phyloP scores from a whole-genome alignment of 1,139 yeast genomes.

The Yamadazyma oceani region DNA sequence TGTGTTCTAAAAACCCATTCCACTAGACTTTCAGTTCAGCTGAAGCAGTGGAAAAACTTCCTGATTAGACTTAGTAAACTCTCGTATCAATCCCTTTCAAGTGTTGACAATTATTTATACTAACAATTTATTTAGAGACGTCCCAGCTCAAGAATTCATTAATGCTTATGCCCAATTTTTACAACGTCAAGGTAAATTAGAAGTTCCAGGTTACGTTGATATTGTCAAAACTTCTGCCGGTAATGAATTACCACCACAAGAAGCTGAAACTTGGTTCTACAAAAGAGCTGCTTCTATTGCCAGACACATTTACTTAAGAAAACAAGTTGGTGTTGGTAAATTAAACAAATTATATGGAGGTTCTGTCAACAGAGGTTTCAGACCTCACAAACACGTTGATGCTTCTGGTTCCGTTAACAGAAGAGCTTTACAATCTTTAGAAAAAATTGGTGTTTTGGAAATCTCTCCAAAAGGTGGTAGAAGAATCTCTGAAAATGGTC shows the following conservation, averaged over 20 bases:
- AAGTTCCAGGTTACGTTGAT: slow-evolving; percentile 99
- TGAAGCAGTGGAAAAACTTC: no score
- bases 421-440: slow-evolving; percentile 96
- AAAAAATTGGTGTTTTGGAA: slow-evolving; percentile 97
- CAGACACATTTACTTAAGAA: slow-evolving; percentile 99
- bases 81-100: no score
- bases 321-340: slow-evolving; percentile 99
- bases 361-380: slow-evolving; percentile 98
- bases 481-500: slow-evolving; percentile 99
- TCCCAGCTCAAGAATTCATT: slow-evolving; percentile 99
- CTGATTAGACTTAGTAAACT: no score
- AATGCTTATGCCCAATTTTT: slow-evolving; percentile 99
- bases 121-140: slow-evolving; percentile 72
- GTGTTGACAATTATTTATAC: slow-evolving; percentile 17
- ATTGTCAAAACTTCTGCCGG: slow-evolving; percentile 98
- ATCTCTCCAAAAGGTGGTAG: slow-evolving; percentile 98
- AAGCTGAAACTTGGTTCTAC: slow-evolving; percentile 99
- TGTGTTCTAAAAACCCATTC: no score
- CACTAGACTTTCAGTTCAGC: no score
- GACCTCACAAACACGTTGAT: slow-evolving; percentile 98
- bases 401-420: slow-evolving; percentile 99
- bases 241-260: slow-evolving; percentile 99
- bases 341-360: slow-evolving; percentile 99
- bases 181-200: slow-evolving; percentile 99
- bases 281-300: slow-evolving; percentile 99